Conservation (phyloP, 176 grass and related monocot species). For the Eleusine coracana region DNA sequence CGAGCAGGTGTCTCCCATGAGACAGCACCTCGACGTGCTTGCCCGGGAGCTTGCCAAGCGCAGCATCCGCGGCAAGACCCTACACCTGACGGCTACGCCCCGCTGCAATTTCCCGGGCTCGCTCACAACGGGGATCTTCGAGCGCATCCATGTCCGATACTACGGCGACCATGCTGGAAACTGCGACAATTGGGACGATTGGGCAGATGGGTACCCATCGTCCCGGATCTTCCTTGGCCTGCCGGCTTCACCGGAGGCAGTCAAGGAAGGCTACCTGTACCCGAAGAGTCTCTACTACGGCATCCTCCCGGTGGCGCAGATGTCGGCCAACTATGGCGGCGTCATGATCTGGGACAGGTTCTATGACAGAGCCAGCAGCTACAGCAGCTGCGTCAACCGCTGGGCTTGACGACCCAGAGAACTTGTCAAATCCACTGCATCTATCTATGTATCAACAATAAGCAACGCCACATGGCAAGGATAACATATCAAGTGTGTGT, state of each 20-base stretch:
- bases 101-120: constrained; percentile 10
- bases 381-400: background rate
- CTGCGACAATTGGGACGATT: constrained; percentile 24
- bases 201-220: too few species aligned
- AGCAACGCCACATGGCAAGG: too few species aligned
- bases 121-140: constrained; percentile 21
- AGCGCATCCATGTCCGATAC: constrained; percentile 37
- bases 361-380: background rate
- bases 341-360: constrained; percentile 26
- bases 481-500: too few species aligned
- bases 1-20: background rate
- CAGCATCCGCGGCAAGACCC: constrained; percentile 22
- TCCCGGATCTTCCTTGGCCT: too few species aligned
- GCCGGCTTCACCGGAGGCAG: too few species aligned
- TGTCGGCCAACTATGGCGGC: background rate
- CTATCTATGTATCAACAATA: too few species aligned
- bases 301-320: constrained; percentile 1
- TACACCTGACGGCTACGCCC: constrained; percentile 32
- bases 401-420: background rate
- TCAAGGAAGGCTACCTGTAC: constrained; percentile 2
- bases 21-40: background rate
- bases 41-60: constrained; percentile 30
- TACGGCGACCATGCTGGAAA: background rate
- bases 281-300: constrained; percentile 32
- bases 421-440: too few species aligned